Evolutionary conservation across 2,329 filamentous ascomycete species (phyloP).

Genomic region (Massarina eburnea): DNA sequence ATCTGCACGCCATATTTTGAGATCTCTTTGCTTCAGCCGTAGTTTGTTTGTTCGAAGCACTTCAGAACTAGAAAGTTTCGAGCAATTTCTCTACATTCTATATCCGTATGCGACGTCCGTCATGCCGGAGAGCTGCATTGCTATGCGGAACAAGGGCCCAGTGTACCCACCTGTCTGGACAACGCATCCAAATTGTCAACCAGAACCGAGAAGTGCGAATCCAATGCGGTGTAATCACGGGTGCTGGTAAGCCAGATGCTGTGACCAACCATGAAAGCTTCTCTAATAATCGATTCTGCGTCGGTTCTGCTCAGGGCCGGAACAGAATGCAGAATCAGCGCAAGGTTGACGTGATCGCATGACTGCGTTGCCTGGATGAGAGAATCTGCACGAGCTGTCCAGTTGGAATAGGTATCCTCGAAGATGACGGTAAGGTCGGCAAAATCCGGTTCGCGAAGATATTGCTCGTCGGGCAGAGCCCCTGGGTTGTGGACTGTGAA

Average conservation of each 20-base stretch:
- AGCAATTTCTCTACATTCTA: slow-evolving; percentile 17
- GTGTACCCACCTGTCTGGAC: slow-evolving; percentile 10
- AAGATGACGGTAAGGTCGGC: slow-evolving; percentile 22
- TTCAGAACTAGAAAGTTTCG: slow-evolving; percentile 7
- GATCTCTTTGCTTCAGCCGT: slow-evolving; percentile 1
- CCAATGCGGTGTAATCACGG: slow-evolving; percentile 21
- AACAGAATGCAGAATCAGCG: slow-evolving; percentile 23
- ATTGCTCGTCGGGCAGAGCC: slow-evolving; percentile 20
- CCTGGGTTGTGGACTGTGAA: slow-evolving; percentile 28
- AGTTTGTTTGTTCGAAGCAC: slow-evolving; percentile 6
- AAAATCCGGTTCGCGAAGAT: slow-evolving; percentile 15
- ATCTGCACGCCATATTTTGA: background rate
- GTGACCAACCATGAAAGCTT: slow-evolving; percentile 17
- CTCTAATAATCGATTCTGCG: slow-evolving; percentile 12
- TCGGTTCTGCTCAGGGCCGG: slow-evolving; percentile 13
- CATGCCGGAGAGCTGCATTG: slow-evolving; percentile 9
- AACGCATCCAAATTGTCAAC: slow-evolving; percentile 19
- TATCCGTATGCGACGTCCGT: slow-evolving; percentile 12
- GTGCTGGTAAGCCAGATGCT: slow-evolving; percentile 20
- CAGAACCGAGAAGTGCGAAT: slow-evolving; percentile 18
- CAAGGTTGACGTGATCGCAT: slow-evolving; percentile 18
- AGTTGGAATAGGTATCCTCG: slow-evolving; percentile 21
- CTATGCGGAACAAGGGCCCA: background rate
- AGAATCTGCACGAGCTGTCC: slow-evolving; percentile 6
- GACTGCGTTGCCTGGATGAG: slow-evolving; percentile 12